Base-by-base conservation (phyloP, 495 filamentous ascomycete species). In the Entonaema liquescens region DNA sequence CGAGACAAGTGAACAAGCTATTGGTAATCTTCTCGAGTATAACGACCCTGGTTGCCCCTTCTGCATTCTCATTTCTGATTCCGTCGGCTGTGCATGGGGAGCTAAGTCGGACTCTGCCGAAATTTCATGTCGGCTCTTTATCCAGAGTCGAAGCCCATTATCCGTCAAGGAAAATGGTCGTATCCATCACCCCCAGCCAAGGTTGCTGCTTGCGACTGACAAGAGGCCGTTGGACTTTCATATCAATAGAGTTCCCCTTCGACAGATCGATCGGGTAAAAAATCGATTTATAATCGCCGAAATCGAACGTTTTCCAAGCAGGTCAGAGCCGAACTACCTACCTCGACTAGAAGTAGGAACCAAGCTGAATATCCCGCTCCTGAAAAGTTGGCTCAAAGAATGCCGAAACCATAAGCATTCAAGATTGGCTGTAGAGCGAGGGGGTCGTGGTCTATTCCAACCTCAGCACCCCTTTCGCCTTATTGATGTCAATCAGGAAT, bases 71-170 rank as follows among this genome's bases (percentile, higher is more conserved):
- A 19, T 44, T 21, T 44, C 40, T 1, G 21, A 9, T n/a, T n/a
- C 40, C 17, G 11, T 44, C n/a, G 7, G 21, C 2, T 5, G 40
- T 19, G n/a, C 40, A 0, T 44, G 40, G 40, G 40, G 40, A 21
- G 21, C 17, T 9, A 9, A 33, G 6, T 33, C 31, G 5, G 5
- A 5, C 11, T 9, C 31, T 19, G 7, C n/a, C 3, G 21, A 21
- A 8, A 9, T 21, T 21, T 44, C 40, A 2, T 21, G 40, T 44
- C 40, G 17, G 26, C 40, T 60, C 8, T 25, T 60, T 5, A 60
- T 60, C 15, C 36, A 61, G 17, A 61, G 58, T 23, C 58, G 58
- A 28, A 61, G 58, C 23, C 40, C 58, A 15, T 23, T 61, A 47
- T 61, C 58, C 6, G 40, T 61, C n/a, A 31, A 31, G 26, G 58